These are phyloP conservation scores for Trichophyton verrucosum DNA, from an alignment of 2,329 filamentous ascomycete genomes.

Conservation along the genomic window DNA sequence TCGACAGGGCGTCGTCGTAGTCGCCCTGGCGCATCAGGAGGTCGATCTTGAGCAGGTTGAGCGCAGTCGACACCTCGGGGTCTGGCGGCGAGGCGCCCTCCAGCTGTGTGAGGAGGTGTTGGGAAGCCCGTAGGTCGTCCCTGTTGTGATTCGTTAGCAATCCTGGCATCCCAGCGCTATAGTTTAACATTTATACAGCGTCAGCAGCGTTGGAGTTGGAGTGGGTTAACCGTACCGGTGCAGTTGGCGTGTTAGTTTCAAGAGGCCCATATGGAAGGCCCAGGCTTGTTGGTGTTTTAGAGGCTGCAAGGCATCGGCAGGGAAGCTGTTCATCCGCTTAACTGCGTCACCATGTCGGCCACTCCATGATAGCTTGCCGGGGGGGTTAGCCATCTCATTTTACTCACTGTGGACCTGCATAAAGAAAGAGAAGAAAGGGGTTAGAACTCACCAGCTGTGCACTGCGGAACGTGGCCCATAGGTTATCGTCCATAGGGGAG, in stretches of 20 bases:
- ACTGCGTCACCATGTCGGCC: constrained; percentile 62
- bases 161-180: neutral
- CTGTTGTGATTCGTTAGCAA: constrained; percentile 27
- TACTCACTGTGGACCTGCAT: neutral
- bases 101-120: constrained; percentile 46
- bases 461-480: constrained; percentile 61
- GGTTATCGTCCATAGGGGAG: constrained; percentile 60
- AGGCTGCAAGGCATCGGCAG: constrained; percentile 52
- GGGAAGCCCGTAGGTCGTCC: constrained; percentile 45
- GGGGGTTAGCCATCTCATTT: neutral
- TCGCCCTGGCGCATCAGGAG: constrained; percentile 43
- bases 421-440: neutral
- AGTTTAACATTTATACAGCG: no score
- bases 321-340: constrained; percentile 46
- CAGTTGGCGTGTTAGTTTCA: constrained; percentile 32
- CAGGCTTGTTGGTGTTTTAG: constrained; percentile 60
- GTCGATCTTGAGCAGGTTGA: constrained; percentile 49
- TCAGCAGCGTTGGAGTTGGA: neutral
- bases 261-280: constrained; percentile 31
- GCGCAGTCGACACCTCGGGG: constrained; percentile 46
- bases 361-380: constrained; percentile 38
- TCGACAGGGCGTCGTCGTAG: constrained; percentile 41
- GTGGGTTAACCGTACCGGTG: constrained; percentile 24
- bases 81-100: constrained; percentile 42
- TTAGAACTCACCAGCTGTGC: constrained; percentile 44